A percentile compares a stretch with the other conserved stretches of the same genome.
Evolutionary conservation across 2,329 filamentous ascomycete genomes (phyloP).

Genomic region (Chaetomiaceae sp.): DNA sequence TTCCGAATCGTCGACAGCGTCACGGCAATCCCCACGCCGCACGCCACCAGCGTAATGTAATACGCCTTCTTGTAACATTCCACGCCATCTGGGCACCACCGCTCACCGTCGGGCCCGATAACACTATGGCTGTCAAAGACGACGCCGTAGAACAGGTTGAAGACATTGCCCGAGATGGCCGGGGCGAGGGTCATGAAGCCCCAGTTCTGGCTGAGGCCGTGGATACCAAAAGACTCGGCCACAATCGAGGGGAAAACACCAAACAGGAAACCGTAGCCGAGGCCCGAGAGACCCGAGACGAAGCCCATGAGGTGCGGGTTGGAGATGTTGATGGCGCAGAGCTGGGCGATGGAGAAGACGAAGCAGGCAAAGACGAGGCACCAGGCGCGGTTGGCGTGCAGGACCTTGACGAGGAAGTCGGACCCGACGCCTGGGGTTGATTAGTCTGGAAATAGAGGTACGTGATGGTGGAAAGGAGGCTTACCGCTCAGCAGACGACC

Average conservation of each 20-base stretch:
- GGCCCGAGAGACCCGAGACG: constrained; percentile 77
- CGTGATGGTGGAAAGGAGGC: constrained; percentile 27
- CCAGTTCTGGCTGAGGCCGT: constrained; percentile 91
- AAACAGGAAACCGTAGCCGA: constrained; percentile 91
- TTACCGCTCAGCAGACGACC: constrained; percentile 74
- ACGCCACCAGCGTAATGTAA: constrained; percentile 69
- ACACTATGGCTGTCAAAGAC: constrained; percentile 79
- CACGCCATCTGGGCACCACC: constrained; percentile 71
- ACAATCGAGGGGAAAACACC: constrained; percentile 88
- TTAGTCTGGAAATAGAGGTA: background rate
- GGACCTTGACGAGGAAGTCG: constrained; percentile 78
- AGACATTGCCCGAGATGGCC: constrained; percentile 82
- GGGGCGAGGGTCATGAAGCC: constrained; percentile 89
- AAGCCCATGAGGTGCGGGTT: constrained; percentile 73
- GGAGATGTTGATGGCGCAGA: constrained; percentile 68
- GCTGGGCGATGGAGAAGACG: constrained; percentile 75
- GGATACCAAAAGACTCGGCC: constrained; percentile 86
- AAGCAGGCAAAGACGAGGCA: constrained; percentile 73
- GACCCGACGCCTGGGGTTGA: constrained; percentile 66
- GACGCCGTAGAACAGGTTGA: constrained; percentile 84
- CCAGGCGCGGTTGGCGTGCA: constrained; percentile 83
- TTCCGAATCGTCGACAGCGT: constrained; percentile 67
- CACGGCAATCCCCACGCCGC: constrained; percentile 62
- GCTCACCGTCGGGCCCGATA: constrained; percentile 62
- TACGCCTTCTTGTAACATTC: constrained; percentile 81